Conservation (phyloP, 768 basidiomycete genomes). For the Collybia nuda region DNA sequence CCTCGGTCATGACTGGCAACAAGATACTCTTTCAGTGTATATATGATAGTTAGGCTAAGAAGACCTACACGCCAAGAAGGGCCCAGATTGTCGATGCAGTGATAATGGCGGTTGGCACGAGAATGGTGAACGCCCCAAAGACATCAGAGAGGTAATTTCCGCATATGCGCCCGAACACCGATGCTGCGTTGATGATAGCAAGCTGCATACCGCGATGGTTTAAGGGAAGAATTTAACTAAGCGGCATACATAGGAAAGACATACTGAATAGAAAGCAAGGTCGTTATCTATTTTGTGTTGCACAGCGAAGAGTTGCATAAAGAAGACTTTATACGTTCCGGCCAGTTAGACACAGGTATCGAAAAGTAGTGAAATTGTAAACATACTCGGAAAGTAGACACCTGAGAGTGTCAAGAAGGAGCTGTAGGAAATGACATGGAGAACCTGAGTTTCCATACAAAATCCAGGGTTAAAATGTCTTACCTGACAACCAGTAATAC, state of each 20-base stretch:
- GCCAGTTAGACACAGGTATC: background rate
- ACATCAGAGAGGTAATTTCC: conserved; percentile 3
- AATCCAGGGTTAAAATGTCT: too few relatives aligned
- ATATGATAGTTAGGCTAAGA: conserved; percentile 6
- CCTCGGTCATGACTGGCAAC: conserved; percentile 27
- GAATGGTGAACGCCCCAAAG: conserved; percentile 29
- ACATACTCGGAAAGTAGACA: conserved; percentile 10
- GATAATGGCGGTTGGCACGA: conserved; percentile 30
- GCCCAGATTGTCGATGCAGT: conserved; percentile 41
- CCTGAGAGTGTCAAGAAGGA: conserved; percentile 10
- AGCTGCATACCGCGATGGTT: background rate
- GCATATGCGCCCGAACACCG: background rate
- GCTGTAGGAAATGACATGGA: conserved; percentile 10
- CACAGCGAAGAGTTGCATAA: conserved; percentile 5
- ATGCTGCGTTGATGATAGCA: conserved; percentile 5
- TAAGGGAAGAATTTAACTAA: too few relatives aligned
- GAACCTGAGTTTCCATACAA: too few relatives aligned
- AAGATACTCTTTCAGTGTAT: background rate
- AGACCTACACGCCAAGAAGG: conserved; percentile 29
- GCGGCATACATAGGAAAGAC: background rate
- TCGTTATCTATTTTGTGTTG: conserved; percentile 1
- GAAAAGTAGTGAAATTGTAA: conserved; percentile 4
- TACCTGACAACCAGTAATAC: conserved; percentile 23
- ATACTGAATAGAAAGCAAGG: conserved; percentile 7
- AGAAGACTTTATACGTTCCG: background rate